phyloP scores from a whole-genome alignment of 2,329 filamentous ascomycete genomes.

The Akanthomyces uredinophilus region DNA sequence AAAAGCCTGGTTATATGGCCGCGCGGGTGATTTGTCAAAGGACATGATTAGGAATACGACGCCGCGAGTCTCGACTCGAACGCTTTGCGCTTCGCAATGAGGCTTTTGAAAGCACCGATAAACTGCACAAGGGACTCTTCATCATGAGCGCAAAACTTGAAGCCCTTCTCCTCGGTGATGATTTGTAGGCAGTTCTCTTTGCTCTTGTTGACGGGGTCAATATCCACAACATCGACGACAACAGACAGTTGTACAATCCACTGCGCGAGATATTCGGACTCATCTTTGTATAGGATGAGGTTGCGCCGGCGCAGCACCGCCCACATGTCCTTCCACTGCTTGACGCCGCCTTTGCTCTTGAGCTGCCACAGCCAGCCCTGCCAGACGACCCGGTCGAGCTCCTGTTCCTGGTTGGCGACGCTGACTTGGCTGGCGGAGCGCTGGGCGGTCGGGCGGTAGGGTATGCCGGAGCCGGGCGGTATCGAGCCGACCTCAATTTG shows the following conservation, averaged over 20 bases:
- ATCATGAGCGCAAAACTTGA: slow-evolving; percentile 68
- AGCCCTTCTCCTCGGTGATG: slow-evolving; percentile 86
- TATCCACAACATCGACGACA: slow-evolving; percentile 87
- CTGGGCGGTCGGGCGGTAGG: slow-evolving; percentile 22
- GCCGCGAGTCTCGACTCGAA: slow-evolving; percentile 46
- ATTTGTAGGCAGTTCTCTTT: slow-evolving; percentile 87
- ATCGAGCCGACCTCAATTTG: slow-evolving; percentile 15
- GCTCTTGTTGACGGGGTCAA: slow-evolving; percentile 78
- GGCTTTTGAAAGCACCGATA: slow-evolving; percentile 85
- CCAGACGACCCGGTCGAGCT: slow-evolving; percentile 86
- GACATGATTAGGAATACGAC: background rate
- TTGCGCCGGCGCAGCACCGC: slow-evolving; percentile 81
- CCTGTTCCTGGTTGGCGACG: slow-evolving; percentile 51
- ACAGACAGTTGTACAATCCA: slow-evolving; percentile 73
- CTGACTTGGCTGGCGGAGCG: slow-evolving; percentile 62
- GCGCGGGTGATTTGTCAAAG: background rate
- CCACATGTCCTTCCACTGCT: slow-evolving; percentile 95
- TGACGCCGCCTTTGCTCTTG: slow-evolving; percentile 74
- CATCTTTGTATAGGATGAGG: slow-evolving; percentile 88
- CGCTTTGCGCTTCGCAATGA: slow-evolving; percentile 66
- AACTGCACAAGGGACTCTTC: slow-evolving; percentile 81
- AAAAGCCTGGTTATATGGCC: background rate
- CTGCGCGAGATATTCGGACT: slow-evolving; percentile 80
- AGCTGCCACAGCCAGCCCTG: slow-evolving; percentile 86
- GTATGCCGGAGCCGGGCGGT: slow-evolving; percentile 3